phyloP scores from a whole-genome alignment of 305 asterid genomes.

The Fraxinus floribunda region DNA sequence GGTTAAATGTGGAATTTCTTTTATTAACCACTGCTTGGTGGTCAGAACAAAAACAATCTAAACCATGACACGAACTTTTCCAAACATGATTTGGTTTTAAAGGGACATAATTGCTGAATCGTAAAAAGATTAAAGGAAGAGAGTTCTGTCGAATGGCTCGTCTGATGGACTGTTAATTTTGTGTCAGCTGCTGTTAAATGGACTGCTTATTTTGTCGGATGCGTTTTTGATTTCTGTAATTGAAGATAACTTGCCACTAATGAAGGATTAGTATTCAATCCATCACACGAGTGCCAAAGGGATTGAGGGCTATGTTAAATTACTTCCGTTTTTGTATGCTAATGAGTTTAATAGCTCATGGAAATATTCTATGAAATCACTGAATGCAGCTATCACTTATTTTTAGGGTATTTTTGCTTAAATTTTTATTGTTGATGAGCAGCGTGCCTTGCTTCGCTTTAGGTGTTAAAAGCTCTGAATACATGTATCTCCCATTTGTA shows the following conservation, averaged over 20 bases:
- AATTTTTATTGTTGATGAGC: neutral
- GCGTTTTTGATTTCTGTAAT: neutral
- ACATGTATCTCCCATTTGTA: neutral
- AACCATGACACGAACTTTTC: neutral
- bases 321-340: neutral
- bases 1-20: neutral
- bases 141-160: neutral
- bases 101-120: neutral
- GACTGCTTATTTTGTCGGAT: neutral
- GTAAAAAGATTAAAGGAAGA: neutral
- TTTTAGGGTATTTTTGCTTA: no score
- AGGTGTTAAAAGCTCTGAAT: neutral
- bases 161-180: neutral
- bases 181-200: neutral
- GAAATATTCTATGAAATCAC: neutral
- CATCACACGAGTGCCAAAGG: neutral
- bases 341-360: neutral
- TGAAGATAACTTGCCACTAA: neutral
- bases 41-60: neutral
- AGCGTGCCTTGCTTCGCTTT: neutral
- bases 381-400: neutral
- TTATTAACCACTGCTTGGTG: neutral
- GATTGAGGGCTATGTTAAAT: neutral
- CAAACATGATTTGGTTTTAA: neutral
- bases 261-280: neutral